A percentile compares a stretch with the other conserved stretches of the same genome.
Conservation (phyloP, 331 rosid genomes). For the Prunus yedoensis region DNA sequence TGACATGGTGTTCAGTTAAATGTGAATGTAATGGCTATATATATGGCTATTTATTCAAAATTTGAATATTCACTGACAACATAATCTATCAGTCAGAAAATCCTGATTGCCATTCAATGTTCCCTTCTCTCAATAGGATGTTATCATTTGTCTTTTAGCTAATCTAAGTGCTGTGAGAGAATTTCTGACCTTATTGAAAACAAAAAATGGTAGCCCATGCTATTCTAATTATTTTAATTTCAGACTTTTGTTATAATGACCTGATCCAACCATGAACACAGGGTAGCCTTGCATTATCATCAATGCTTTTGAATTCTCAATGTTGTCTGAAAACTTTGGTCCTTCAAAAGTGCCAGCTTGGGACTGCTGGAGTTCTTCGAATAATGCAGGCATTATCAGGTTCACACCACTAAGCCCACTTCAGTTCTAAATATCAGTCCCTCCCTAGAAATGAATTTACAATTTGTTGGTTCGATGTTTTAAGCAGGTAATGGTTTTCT, state of each 20-base stretch:
- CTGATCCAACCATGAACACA: conserved; percentile 40
- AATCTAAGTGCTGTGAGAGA: not conserved
- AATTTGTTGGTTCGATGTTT: conserved; percentile 8
- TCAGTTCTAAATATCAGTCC: conserved; percentile 6
- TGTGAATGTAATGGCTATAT: too few species aligned
- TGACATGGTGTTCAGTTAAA: too few species aligned
- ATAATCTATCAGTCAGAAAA: too few species aligned
- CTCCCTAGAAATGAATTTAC: not conserved
- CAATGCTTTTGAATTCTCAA: conserved; percentile 31
- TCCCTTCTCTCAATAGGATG: not conserved
- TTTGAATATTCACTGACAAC: too few species aligned
- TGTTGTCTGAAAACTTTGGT: conserved; percentile 73
- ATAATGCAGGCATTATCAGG: conserved; percentile 66
- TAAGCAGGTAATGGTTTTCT: conserved; percentile 56
- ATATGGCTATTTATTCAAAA: too few species aligned
- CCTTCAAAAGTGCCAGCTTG: conserved; percentile 72
- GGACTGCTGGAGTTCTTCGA: conserved; percentile 63
- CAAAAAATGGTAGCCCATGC: conserved; percentile 49
- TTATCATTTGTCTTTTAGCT: not conserved
- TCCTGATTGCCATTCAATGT: not conserved
- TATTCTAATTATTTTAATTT: conserved; percentile 51
- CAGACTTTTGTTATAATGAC: conserved; percentile 40
- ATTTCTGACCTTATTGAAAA: not conserved
- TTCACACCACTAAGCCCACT: conserved; percentile 31
- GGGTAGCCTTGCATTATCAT: conserved; percentile 57